phyloP scores from a whole-genome alignment of 805 yeast species.

The Hanseniaspora clermontiae region DNA sequence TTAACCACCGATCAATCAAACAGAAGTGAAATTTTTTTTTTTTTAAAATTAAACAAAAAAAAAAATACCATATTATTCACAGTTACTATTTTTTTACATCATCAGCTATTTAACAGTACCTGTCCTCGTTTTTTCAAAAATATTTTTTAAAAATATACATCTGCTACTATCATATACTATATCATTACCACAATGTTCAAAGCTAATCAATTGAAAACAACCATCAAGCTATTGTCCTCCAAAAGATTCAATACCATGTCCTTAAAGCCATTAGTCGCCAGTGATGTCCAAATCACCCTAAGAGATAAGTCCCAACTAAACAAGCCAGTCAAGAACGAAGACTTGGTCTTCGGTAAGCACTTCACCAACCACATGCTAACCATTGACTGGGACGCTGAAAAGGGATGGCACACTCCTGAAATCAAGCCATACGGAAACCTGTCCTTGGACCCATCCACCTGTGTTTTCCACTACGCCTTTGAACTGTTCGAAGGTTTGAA shows the following conservation, averaged over 20 bases:
- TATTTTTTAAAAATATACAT: neutral
- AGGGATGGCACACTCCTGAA: slow-evolving; percentile 83
- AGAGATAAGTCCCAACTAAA: slow-evolving; percentile 32
- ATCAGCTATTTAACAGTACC: too few relatives aligned
- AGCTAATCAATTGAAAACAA: slow-evolving; percentile 7
- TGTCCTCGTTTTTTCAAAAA: too few relatives aligned
- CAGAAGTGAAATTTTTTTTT: too few relatives aligned
- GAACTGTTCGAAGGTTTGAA: slow-evolving; percentile 93
- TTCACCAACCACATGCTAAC: slow-evolving; percentile 86
- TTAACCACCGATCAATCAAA: neutral
- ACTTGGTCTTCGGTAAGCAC: slow-evolving; percentile 56
- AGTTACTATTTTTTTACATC: too few relatives aligned
- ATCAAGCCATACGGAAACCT: slow-evolving; percentile 76
- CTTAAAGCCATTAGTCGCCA: slow-evolving; percentile 40
- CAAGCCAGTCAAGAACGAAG: slow-evolving; percentile 42
- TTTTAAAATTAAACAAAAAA: too few relatives aligned
- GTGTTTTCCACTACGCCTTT: slow-evolving; percentile 89
- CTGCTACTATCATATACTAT: neutral
- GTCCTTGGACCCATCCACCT: slow-evolving; percentile 70
- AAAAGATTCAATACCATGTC: slow-evolving; percentile 12
- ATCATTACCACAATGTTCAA: slow-evolving; percentile 12
- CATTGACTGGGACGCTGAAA: slow-evolving; percentile 61
- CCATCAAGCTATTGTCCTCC: neutral
- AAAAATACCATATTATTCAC: neutral
- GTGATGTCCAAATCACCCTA: slow-evolving; percentile 38